Evolutionary conservation across 345 rosid species (phyloP), one percentile per base, ranked within the genome.

Genomic region (Aquilaria sinensis): DNA sequence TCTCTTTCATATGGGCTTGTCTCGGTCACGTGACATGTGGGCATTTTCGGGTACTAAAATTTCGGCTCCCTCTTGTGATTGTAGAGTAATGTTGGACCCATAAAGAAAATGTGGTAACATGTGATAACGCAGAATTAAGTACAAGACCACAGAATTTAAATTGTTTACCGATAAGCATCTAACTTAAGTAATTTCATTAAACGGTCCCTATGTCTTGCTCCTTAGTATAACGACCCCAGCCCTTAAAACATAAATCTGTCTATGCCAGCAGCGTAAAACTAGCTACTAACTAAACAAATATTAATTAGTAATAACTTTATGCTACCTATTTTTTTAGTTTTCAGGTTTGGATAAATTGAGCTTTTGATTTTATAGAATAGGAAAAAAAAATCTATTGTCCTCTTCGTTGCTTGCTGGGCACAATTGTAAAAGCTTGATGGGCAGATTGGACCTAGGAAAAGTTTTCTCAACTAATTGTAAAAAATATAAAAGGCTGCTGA

Each of bases 1-100:
- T 77, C 73, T 77, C 69, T 68, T 45, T 58, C 81, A 74, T 72
- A 79, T 77, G 83, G 83, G 74, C 43, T 10, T 65, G 81, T 77
- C 74, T 68, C 51, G 70, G 71, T 69, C 80, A 73, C 62, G 80
- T 79, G 83, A 58, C 58, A 56, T 77, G 81, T 73, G 71, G 75
- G 66, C 63, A 64, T 65, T 70, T 61, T 55, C 67, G 51, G 54
- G 29, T 29, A 16, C 72, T 65, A 13, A 51, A 12, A 7, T n/a
- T 51, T 51, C 23, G 23, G 14, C 5, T 51, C 15, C 10, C 10
- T 15, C 55, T 13, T 51, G 2, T 51, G 23, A 13, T 51, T 51
- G 7, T 51, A 2, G 9, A 51, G 14, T 13, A 13, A 13, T 51
- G 4, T 50, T 5, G n/a, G 14, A 50, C n/a, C n/a, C 30, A 11